Evolutionary conservation across 495 filamentous ascomycete species (phyloP), one percentile per base, ranked within the genome.

Genomic region (Penicillium roqueforti): DNA sequence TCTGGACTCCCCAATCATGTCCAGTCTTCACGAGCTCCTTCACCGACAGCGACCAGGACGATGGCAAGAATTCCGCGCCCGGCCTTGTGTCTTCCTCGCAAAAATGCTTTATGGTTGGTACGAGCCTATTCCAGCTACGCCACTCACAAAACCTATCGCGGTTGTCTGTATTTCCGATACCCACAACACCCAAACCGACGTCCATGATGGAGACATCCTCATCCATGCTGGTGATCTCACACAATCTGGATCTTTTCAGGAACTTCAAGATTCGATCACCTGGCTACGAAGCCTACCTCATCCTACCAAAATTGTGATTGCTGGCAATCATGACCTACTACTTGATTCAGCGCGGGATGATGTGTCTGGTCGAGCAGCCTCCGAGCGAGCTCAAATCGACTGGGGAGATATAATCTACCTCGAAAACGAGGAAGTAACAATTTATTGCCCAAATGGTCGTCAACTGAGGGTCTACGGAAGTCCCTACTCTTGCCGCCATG

Each of bases 151-250:
- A 3, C 54, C 54, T 26, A 20, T 57, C 32, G 13, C 67, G 0
- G 66, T 63, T 13, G 54, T 63, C 60, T 90, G 83, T 60, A 79
- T 92, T 23, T 89, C 86, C 0, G 89, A 93, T 66, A 91, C 89
- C 3, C 89, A 93, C 57, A 86, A 87, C 59, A 71, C 75, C 1
- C 60, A 63, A 4, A 49, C 72, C n/a, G 74, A 78, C 26, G 61
- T 91, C 2, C 83, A 84, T 0, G 62, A 77, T 36, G 89, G 87
- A 26, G 88, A 92, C 56, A 68, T 92, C 45, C 72, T 92, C 3
- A 83, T 92, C 32, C 88, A 92, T 66, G 84, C 85, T 14, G 89
- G 89, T 8, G 88, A 93, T 67, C 64, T 91, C 61, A 84, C 82
- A 5, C 80, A 84, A 53, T 73, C 67, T 4, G 88, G 89, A 14